phyloP scores from a whole-genome alignment of 495 filamentous ascomycete species.

The Neurospora tetraspora region DNA sequence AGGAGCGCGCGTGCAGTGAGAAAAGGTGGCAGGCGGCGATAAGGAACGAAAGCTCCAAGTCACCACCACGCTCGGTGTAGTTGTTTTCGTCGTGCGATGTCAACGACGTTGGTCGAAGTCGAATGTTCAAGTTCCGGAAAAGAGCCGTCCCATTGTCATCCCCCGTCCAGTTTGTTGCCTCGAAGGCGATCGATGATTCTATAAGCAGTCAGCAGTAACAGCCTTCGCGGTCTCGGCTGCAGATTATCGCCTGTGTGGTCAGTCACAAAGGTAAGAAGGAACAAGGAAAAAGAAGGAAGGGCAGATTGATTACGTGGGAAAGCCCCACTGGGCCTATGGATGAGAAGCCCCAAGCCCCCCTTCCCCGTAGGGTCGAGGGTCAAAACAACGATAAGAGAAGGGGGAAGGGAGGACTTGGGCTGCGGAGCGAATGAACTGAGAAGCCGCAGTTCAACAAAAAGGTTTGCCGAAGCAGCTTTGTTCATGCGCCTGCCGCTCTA shows the following conservation, averaged over 20 bases:
- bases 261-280: constrained; percentile 6
- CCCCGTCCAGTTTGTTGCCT: background rate
- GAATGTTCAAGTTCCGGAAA: background rate
- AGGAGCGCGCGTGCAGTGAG: background rate
- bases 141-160: background rate
- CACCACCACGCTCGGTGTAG: background rate
- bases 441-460: background rate
- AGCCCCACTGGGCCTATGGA: constrained; percentile 10
- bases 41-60: background rate
- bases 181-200: background rate
- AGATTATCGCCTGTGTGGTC: background rate
- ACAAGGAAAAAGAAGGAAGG: constrained; percentile 3
- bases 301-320: constrained; percentile 3
- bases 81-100: background rate
- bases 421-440: background rate
- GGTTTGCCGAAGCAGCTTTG: background rate
- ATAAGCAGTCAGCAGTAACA: constrained; percentile 1
- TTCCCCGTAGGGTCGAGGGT: background rate
- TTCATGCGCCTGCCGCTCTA: constrained; percentile 1
- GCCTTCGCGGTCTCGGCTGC: background rate
- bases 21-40: background rate
- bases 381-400: background rate
- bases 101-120: background rate
- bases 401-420: background rate
- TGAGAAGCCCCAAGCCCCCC: background rate